phyloP scores from a whole-genome alignment of 768 basidiomycete species.

The Imleria badia region DNA sequence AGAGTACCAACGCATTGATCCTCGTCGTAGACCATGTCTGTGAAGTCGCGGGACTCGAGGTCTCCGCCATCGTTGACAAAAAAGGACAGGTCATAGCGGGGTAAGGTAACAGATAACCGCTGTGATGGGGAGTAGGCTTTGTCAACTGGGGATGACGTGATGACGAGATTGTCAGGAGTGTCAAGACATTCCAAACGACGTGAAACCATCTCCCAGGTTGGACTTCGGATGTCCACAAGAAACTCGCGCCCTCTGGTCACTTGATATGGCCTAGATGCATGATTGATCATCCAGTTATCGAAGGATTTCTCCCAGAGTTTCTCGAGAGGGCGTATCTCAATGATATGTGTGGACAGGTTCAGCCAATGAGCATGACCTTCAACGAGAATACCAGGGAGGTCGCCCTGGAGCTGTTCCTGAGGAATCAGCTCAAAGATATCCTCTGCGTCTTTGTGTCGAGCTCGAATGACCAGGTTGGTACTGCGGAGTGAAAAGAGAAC shows the following conservation, averaged over 20 bases:
- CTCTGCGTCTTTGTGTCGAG: not conserved
- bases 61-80: not conserved
- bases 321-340: not conserved
- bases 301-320: not conserved
- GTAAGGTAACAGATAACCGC: not conserved
- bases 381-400: not conserved
- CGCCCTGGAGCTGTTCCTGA: not conserved
- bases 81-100: not conserved
- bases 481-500: not conserved
- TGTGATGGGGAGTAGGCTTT: not conserved
- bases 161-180: not conserved
- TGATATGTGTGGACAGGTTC: not conserved
- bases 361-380: not conserved
- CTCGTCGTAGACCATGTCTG: not conserved
- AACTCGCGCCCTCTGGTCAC: not conserved
- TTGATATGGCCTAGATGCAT: not conserved
- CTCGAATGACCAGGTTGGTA: not conserved
- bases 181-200: not conserved
- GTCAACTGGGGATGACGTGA: not conserved
- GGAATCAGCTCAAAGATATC: not conserved
- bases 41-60: not conserved
- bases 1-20: not conserved
- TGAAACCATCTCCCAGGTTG: not conserved
- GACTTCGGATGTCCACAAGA: not conserved
- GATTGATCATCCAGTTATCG: not conserved